Evolutionary conservation across 192 early-diverging fungal species (phyloP).

Genomic region (Podila verticillata): DNA sequence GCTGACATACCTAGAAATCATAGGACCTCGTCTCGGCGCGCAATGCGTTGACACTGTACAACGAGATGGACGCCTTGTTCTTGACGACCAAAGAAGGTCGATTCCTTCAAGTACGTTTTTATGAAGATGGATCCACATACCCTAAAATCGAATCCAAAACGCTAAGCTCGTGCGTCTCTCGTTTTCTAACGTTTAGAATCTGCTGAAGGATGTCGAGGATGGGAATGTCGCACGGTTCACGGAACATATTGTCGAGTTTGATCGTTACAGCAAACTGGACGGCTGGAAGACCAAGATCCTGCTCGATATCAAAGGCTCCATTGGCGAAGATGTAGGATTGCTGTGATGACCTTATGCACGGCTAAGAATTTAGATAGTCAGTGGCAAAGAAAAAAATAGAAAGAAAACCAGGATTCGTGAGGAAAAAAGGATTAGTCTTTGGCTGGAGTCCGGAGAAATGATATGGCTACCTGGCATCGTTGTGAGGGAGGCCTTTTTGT

Average conservation of each 20-base stretch:
- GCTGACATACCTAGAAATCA: background rate
- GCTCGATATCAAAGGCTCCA: constrained; percentile 86
- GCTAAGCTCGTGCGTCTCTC: background rate
- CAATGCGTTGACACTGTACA: constrained; percentile 82
- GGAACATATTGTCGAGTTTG: constrained; percentile 81
- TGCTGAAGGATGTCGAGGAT: constrained; percentile 78
- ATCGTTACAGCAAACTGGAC: constrained; percentile 91
- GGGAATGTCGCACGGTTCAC: constrained; percentile 88
- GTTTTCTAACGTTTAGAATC: constrained; percentile 48
- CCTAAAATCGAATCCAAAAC: background rate
- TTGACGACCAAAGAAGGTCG: constrained; percentile 83
- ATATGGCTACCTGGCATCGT: no score
- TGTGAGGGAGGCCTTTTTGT: no score
- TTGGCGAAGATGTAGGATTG: constrained; percentile 62
- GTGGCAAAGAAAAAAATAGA: no score
- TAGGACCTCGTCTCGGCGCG: constrained; percentile 82
- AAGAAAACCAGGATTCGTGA: no score
- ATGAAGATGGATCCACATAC: background rate
- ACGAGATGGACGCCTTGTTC: constrained; percentile 90
- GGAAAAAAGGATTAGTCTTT: no score
- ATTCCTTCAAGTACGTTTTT: constrained; percentile 66
- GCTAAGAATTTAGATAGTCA: no score
- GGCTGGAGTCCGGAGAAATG: no score
- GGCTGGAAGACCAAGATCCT: constrained; percentile 96
- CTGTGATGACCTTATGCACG: no score